A percentile compares a stretch with the other conserved stretches of the same genome.
These are phyloP conservation scores for Blastobotrys chiropterorum DNA, from an alignment of 805 yeast genomes.

Conservation along the genomic window DNA sequence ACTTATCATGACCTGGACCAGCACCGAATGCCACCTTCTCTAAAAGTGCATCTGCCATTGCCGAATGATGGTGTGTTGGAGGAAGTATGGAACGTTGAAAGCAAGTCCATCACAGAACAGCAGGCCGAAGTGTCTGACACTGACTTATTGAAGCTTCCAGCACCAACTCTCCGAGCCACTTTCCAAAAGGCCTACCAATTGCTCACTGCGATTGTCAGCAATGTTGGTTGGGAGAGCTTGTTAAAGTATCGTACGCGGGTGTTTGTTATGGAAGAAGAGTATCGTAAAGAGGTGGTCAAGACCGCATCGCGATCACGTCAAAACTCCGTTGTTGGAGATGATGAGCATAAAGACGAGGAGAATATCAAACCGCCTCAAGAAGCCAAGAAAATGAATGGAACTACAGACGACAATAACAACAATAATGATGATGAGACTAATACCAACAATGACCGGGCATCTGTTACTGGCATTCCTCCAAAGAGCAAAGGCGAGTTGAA, in stretches of 20 bases:
- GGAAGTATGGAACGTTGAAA: constrained; percentile 39
- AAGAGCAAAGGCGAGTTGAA: constrained; percentile 19
- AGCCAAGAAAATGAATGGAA: background rate
- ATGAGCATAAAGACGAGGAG: constrained; percentile 11
- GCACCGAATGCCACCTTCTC: constrained; percentile 39
- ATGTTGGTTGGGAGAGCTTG: constrained; percentile 78
- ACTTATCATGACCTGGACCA: constrained; percentile 42
- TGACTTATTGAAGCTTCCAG: constrained; percentile 44
- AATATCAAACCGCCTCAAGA: constrained; percentile 5
- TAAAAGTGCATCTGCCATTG: constrained; percentile 41
- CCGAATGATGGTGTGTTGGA: constrained; percentile 51
- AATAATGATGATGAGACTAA: constrained; percentile 3
- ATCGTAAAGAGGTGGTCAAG: constrained; percentile 33
- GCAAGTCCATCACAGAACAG: constrained; percentile 20
- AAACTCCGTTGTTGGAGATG: constrained; percentile 12
- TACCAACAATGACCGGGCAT: background rate
- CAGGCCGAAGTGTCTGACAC: constrained; percentile 39
- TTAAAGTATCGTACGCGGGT: constrained; percentile 59
- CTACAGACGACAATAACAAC: background rate
- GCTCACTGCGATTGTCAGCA: constrained; percentile 58
- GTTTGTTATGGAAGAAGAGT: constrained; percentile 78
- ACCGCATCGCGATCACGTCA: constrained; percentile 6
- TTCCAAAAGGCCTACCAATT: constrained; percentile 60
- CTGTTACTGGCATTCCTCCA: background rate
- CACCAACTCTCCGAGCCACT: constrained; percentile 46